A percentile compares a stretch with the other conserved stretches of the same genome.
These are phyloP conservation scores for Pleodorina starrii DNA, from an alignment of 139 green algal species.

Conservation along the genomic window DNA sequence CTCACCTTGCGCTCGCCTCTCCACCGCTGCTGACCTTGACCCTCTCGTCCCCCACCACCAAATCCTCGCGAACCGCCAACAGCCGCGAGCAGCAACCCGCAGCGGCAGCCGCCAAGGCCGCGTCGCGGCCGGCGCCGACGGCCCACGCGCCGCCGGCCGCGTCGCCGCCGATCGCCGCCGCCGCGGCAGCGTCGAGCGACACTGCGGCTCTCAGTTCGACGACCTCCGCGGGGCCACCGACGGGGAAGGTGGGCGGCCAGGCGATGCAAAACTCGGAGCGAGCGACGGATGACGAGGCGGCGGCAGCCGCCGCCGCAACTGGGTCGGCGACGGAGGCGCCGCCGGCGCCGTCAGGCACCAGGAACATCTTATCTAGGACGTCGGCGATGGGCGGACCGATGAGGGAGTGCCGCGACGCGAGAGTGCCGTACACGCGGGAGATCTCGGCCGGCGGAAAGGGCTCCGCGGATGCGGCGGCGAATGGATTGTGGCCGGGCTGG, in stretches of 20 bases:
- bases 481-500: no score
- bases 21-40: not conserved
- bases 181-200: not conserved
- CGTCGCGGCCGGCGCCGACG: not conserved
- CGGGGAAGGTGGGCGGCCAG: slow-evolving; percentile 44
- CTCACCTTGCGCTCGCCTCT: not conserved
- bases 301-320: no score
- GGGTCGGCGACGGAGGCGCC: no score
- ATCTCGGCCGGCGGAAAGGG: no score
- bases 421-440: no score
- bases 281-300: not conserved
- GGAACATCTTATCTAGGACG: no score
- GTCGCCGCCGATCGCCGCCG: not conserved
- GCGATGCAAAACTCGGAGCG: slow-evolving; percentile 31
- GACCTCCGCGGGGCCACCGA: slow-evolving; percentile 8
- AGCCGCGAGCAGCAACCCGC: not conserved
- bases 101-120: not conserved
- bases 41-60: slow-evolving; percentile 26
- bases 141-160: not conserved
- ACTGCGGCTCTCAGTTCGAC: slow-evolving; percentile 22
- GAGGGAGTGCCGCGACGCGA: no score
- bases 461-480: no score
- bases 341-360: no score
- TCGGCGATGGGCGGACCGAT: no score
- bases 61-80: slow-evolving; percentile 18